These are phyloP conservation scores for Ophiocordyceps polyrhachis-furcata DNA, from an alignment of 2,329 filamentous ascomycete genomes.

Conservation along the genomic window DNA sequence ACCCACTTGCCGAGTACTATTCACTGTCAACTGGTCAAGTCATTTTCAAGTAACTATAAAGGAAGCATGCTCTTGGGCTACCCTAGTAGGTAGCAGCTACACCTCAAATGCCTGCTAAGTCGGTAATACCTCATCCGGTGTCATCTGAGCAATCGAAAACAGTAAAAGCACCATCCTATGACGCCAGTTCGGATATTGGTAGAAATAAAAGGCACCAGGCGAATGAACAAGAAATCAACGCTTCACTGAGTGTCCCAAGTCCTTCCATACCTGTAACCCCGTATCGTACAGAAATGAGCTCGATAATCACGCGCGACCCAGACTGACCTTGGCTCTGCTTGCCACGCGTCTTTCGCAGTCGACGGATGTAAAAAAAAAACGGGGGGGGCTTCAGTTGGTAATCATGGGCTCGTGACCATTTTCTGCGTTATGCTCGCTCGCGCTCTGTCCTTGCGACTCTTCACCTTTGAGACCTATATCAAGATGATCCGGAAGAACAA, in stretches of 20 bases:
- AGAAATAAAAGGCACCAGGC: neutral
- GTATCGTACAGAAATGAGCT: neutral
- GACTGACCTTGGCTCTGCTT: neutral
- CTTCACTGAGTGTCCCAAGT: neutral
- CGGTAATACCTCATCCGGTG: neutral
- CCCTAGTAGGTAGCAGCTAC: no score
- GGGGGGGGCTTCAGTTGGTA: constrained; percentile 24
- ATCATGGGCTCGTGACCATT: constrained; percentile 33
- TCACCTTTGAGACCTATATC: constrained; percentile 20
- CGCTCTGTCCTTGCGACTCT: constrained; percentile 10
- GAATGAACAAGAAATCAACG: neutral
- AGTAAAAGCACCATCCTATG: neutral
- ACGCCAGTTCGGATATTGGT: neutral
- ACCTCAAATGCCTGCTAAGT: no score
- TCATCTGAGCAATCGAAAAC: neutral
- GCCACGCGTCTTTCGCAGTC: neutral
- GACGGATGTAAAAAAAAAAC: neutral
- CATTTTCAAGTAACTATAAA: no score
- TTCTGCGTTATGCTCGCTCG: constrained; percentile 9
- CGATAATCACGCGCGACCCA: neutral
- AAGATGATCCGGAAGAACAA: constrained; percentile 14
- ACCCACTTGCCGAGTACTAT: neutral
- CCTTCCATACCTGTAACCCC: no score
- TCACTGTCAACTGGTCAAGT: no score
- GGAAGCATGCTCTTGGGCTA: no score